Evolutionary conservation across 1,139 yeast genomes (phyloP).

Genomic region (Kodamaea arcana): DNA sequence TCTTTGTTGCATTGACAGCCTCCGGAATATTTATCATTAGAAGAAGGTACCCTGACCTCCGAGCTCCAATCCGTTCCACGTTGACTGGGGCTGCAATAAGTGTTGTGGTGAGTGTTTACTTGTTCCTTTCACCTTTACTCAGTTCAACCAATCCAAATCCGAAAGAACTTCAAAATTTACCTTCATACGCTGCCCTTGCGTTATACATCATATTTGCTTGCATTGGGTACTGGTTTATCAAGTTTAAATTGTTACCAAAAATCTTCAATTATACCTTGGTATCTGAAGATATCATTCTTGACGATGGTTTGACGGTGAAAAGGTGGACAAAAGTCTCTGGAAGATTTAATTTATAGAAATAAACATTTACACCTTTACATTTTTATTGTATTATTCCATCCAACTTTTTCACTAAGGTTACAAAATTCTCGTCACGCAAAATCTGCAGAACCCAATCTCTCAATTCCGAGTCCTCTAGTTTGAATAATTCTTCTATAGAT

Average conservation of each 20-base stretch:
- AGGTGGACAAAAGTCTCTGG: slow-evolving; percentile 42
- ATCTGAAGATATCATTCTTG: slow-evolving; percentile 33
- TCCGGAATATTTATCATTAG: slow-evolving; percentile 51
- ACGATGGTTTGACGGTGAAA: slow-evolving; percentile 55
- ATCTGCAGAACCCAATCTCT: not conserved
- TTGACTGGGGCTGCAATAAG: slow-evolving; percentile 42
- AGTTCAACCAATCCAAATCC: slow-evolving; percentile 38
- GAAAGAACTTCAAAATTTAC: slow-evolving; percentile 42
- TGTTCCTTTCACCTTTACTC: slow-evolving; percentile 46
- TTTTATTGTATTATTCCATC: slow-evolving; percentile 7
- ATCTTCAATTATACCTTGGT: slow-evolving; percentile 39
- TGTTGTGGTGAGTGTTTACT: slow-evolving; percentile 34
- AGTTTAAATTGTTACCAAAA: slow-evolving; percentile 44
- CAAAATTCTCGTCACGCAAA: slow-evolving; percentile 9
- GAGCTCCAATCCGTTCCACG: slow-evolving; percentile 49
- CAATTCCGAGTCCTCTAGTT: not conserved
- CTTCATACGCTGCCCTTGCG: slow-evolving; percentile 49
- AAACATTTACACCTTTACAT: not conserved
- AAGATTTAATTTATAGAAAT: not conserved
- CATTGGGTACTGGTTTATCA: slow-evolving; percentile 45
- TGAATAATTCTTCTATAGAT: not conserved
- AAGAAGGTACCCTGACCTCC: slow-evolving; percentile 39
- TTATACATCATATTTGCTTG: slow-evolving; percentile 29
- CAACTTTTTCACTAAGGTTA: slow-evolving; percentile 9
- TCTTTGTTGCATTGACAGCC: slow-evolving; percentile 47